Evolutionary conservation across 2,329 filamentous ascomycete species (phyloP), one percentile per base, ranked within the genome.

Genomic region (Grosmannia huntii): DNA sequence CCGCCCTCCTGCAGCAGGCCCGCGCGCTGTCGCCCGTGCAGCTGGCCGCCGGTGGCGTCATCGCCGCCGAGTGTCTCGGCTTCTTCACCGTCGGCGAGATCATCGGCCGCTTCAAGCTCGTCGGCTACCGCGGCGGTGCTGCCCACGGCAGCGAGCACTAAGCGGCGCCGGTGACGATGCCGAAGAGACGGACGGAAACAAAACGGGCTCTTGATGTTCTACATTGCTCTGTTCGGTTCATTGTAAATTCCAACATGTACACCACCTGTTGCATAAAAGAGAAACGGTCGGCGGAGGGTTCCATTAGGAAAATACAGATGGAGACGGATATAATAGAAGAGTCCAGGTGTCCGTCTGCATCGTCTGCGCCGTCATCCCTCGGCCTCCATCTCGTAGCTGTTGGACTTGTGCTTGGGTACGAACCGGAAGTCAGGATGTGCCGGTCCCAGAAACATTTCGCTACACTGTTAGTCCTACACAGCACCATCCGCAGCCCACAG

Each of bases 1-100:
- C 66, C 59, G 64, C 65, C 44, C 57, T 70, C 60, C 52, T 71
- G 56, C 67, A 74, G 66, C 72, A 72, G 64, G 69, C 88, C 68
- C 84, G 88, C 70, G 87, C 84, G 75, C 67, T 94, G 67, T 86
- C 83, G 72, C 77, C 75, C 64, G 79, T 83, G 65, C 86, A 95
- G 73, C 71, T 92, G 66, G 80, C 81, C 58, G 75, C 86, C 57
- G 86, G 81, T 61, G 89, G 87, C 66, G 87, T 99, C 60, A 77
- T 96, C 62, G 75, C 80, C 53, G 91, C 91, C 59, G 92, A 99
- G 77, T 81, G 90, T 55, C 75, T 99, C 65, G 94, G 94, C 62
- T 99, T 99, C 83, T 99, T 97, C 82, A 95, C 91, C 62, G 83
- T 97, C 58, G 94, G 94, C 64, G 91, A 97, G 81, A 97, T 99